Evolutionary conservation across 805 yeast species (phyloP).

Genomic region (Torulaspora microellipsoides): DNA sequence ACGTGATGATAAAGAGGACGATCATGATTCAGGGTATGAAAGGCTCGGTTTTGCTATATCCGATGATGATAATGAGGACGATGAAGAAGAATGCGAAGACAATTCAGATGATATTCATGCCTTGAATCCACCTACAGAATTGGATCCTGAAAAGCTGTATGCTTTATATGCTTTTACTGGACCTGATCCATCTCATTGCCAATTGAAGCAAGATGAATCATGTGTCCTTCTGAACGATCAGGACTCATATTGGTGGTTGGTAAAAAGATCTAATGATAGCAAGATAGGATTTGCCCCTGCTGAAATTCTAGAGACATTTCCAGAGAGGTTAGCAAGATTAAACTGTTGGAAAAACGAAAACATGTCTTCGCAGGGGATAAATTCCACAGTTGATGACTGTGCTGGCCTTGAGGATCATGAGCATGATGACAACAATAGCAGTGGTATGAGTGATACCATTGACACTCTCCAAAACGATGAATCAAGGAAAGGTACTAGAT

Average conservation of each 20-base stretch:
- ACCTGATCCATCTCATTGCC: conserved; percentile 89
- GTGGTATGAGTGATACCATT: conserved; percentile 8
- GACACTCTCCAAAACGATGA: conserved; percentile 1
- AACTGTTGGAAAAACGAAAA: conserved; percentile 92
- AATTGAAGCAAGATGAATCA: conserved; percentile 72
- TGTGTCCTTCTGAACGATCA: conserved; percentile 79
- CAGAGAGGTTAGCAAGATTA: conserved; percentile 83
- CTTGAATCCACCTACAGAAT: conserved; percentile 63
- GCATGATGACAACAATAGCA: conserved; percentile 9
- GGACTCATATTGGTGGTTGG: conserved; percentile 97
- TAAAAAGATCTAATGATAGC: conserved; percentile 52
- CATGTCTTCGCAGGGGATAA: conserved; percentile 22
- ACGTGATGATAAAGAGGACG: conserved; percentile 5
- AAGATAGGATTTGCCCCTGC: conserved; percentile 95
- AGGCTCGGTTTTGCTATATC: conserved; percentile 10
- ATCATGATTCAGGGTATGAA: conserved; percentile 4
- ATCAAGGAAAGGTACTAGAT: conserved; percentile 1
- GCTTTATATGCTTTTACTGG: conserved; percentile 86
- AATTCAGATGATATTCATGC: conserved; percentile 43
- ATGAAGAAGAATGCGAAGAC: conserved; percentile 26
- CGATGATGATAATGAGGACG: conserved; percentile 12
- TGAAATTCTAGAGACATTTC: conserved; percentile 86
- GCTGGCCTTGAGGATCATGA: background rate
- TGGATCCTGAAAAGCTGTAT: conserved; percentile 78
- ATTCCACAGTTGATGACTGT: conserved; percentile 4